Conservation (phyloP, 306 rosid species). For the Castanea crenata region DNA sequence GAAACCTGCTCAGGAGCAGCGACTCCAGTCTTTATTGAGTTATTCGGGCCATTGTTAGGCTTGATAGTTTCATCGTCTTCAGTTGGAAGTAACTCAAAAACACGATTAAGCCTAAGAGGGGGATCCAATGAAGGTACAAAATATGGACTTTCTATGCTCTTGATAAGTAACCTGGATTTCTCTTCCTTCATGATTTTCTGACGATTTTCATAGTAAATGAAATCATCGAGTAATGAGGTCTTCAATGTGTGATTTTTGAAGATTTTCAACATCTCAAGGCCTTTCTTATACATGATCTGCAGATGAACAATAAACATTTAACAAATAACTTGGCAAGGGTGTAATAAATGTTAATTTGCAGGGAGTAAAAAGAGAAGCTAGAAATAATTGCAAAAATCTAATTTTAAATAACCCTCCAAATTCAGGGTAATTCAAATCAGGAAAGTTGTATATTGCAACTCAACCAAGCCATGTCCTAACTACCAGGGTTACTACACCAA, state of each 20-base stretch:
- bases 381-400: background rate
- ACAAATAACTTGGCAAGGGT: background rate
- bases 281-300: conserved; percentile 74
- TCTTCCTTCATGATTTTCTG: conserved; percentile 88
- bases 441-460: background rate
- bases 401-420: background rate
- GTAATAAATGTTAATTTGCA: background rate
- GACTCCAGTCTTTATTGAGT: conserved; percentile 21
- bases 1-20: conserved; percentile 38
- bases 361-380: background rate
- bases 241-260: conserved; percentile 70
- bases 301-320: conserved; percentile 21
- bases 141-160: conserved; percentile 47
- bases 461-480: background rate
- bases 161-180: conserved; percentile 59
- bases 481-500: background rate
- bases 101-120: conserved; percentile 52
- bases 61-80: conserved; percentile 34
- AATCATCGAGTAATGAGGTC: conserved; percentile 90
- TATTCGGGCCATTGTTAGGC: conserved; percentile 30
- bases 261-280: conserved; percentile 78
- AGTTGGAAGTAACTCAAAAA: conserved; percentile 32
- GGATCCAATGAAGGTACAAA: conserved; percentile 46
- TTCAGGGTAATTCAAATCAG: background rate
- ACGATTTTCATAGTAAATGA: conserved; percentile 84